phyloP scores from a whole-genome alignment of 2,329 filamentous ascomycete species.

The Metarhizium sp. region DNA sequence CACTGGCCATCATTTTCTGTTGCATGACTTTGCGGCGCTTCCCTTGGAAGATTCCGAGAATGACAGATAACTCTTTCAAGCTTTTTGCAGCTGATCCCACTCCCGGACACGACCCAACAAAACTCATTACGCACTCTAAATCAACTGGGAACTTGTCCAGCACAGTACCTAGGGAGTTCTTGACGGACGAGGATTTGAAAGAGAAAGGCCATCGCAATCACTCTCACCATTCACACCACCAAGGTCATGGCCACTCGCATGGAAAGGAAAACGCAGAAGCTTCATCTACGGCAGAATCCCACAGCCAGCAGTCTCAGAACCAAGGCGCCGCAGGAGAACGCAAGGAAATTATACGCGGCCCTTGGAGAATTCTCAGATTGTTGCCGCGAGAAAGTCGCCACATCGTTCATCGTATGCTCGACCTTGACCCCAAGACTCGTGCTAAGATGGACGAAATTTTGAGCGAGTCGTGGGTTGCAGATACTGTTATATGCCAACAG shows the following conservation, averaged over 20 bases:
- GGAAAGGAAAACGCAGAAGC: constrained; percentile 3
- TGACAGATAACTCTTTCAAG: constrained; percentile 90
- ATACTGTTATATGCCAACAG: constrained; percentile 76
- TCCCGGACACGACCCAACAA: constrained; percentile 55
- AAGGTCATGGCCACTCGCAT: not conserved
- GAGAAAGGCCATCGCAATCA: constrained; percentile 12
- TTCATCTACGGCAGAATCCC: constrained; percentile 6
- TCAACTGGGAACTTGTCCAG: constrained; percentile 35
- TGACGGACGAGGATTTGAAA: constrained; percentile 23
- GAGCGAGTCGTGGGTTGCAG: constrained; percentile 81
- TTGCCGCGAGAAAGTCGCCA: constrained; percentile 82
- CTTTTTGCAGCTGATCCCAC: constrained; percentile 83
- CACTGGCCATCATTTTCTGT: constrained; percentile 94
- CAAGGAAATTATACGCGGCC: constrained; percentile 79
- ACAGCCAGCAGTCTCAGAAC: constrained; percentile 4
- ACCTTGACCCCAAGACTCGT: constrained; percentile 73
- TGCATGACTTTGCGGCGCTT: constrained; percentile 95
- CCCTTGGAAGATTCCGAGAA: constrained; percentile 89
- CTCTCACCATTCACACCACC: constrained; percentile 4
- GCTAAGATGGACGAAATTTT: constrained; percentile 81
- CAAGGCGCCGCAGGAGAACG: constrained; percentile 32
- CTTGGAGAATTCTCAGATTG: constrained; percentile 80
- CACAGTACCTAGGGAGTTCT: constrained; percentile 28
- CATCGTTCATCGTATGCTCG: constrained; percentile 87
- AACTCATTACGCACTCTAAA: constrained; percentile 36